Conservation (phyloP, 1,284 basidiomycete genomes). For the Pseudozyma pruni region DNA sequence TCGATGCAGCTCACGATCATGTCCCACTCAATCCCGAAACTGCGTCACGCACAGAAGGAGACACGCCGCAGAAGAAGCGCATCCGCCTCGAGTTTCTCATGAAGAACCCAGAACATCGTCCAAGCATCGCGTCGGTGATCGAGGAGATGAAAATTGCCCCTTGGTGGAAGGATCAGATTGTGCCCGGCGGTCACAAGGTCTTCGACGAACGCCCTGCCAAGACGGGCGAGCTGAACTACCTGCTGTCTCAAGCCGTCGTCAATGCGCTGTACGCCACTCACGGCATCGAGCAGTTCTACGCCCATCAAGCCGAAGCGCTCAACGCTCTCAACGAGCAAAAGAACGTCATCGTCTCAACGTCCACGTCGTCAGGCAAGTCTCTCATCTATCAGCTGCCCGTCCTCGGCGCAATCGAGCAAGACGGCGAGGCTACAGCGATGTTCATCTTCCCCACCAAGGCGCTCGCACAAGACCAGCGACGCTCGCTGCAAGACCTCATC, state of each 20-base stretch:
- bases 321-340: constrained; percentile 74
- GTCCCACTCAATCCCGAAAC: constrained; percentile 59
- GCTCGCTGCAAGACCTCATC: constrained; percentile 71
- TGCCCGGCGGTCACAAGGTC: constrained; percentile 61
- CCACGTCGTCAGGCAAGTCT: constrained; percentile 90
- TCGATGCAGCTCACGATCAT: constrained; percentile 60
- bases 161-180: constrained; percentile 67
- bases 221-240: constrained; percentile 49
- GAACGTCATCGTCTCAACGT: constrained; percentile 88
- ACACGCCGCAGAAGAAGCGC: constrained; percentile 58
- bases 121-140: constrained; percentile 54
- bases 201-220: constrained; percentile 50
- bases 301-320: constrained; percentile 83
- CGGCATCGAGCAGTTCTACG: constrained; percentile 77
- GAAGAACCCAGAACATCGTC: constrained; percentile 55
- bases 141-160: constrained; percentile 52
- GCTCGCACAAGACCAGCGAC: constrained; percentile 85
- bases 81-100: constrained; percentile 59
- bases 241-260: constrained; percentile 70
- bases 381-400: constrained; percentile 81
- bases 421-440: constrained; percentile 77
- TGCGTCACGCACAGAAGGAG: constrained; percentile 28
- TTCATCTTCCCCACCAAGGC: constrained; percentile 95
- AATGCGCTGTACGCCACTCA: constrained; percentile 76
- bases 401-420: constrained; percentile 76